Base-by-base conservation (phyloP, 1,139 yeast genomes). In the Wickerhamomyces sp. region DNA sequence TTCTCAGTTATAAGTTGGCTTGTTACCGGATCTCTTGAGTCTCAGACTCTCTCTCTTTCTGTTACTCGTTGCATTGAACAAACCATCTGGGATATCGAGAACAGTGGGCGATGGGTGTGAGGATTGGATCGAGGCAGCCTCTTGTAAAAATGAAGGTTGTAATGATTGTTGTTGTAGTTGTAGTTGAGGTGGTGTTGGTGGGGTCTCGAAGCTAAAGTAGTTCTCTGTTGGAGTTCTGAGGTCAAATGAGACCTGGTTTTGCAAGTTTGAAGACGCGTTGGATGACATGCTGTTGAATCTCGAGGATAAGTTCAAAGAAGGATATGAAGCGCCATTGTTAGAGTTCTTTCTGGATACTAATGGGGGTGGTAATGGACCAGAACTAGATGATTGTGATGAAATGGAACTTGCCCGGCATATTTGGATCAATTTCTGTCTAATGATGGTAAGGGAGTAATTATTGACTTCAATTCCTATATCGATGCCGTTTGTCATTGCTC, bases 1-100 rank as follows among this genome's bases (percentile, higher is more conserved):
- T 27, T 12, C 8, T 45, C 31, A 46, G 33, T 40, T 44, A 31
- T 50, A 53, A 7, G 51, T 46, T 10, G 46, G 43, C 25, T 47
- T 46, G 33, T 45, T 64, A 20, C 61, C 61, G 18, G 55, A 50
- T 49, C 72, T 55, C 43, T 67, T 67, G 38, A 65, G 42, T 42
- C 67, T 64, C 39, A 66, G 46, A 43, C 65, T 59, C 38, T 67
- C 70, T 51, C 71, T 58, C 46, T 66, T 67, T 44, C 70, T 58
- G 36, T 59, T 61, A 22, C 61, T 59, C 0, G 70, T 65, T 10
- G 60, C 65, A 40, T 64, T 64, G 50, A 40, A 52, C 33, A 53
- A 29, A 1, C 39, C 45, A 14, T 51, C 57, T 17, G 57, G 54
- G 12, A 45, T 38, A 19, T 40, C 41, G 14, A 48, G 6, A 10